Evolutionary conservation across 768 basidiomycete genomes (phyloP), one percentile per base, ranked within the genome.

Genomic region (Leccinum imitatum): DNA sequence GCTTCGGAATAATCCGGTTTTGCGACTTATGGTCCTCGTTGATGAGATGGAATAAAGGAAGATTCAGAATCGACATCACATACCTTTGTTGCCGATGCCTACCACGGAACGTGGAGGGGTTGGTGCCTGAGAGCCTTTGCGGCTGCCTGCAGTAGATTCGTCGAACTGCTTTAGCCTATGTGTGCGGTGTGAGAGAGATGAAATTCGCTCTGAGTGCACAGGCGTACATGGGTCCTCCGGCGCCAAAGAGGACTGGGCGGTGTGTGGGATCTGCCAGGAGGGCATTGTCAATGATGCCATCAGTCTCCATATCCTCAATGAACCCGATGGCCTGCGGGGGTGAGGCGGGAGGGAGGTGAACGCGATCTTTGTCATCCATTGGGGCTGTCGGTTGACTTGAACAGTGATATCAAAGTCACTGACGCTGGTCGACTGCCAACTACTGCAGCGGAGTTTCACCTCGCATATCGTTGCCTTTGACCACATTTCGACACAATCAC

Each of bases 1-100:
- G 93, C 93, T 71, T 98, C 95, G 3, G 95, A 97, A 68, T 98
- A 98, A 70, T 99, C 97, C 6, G 97, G 97, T 74, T 96, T 98
- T 56, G 91, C 90, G 51, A 96, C 93, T 95, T 50, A 51, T 19
- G 50, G 41, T 51, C 13, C 14, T 46, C 33, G 54, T 56, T 46
- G 55, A 58, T 39, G 23, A 35, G 44, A 9, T 44, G 46, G 46
- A 25, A n/a, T 57, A 41, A 61, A 46, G 53, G 59, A 56, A 31
- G 51, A 35, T 57, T 14, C 37, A 17, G 23, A 33, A 25, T 54
- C 48, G 15, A 21, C 30, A 27, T 54, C 50, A 44, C 46, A 25
- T 64, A 91, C 93, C 93, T 81, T 93, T 95, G 64, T 85, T 87
- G 37, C 93, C 93, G 59, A 95, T 95, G 14, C 93, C 93, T 59